phyloP scores from a whole-genome alignment of 2,329 filamentous ascomycete species.

The Ophiognomonia clavigignenti-juglandacearum region DNA sequence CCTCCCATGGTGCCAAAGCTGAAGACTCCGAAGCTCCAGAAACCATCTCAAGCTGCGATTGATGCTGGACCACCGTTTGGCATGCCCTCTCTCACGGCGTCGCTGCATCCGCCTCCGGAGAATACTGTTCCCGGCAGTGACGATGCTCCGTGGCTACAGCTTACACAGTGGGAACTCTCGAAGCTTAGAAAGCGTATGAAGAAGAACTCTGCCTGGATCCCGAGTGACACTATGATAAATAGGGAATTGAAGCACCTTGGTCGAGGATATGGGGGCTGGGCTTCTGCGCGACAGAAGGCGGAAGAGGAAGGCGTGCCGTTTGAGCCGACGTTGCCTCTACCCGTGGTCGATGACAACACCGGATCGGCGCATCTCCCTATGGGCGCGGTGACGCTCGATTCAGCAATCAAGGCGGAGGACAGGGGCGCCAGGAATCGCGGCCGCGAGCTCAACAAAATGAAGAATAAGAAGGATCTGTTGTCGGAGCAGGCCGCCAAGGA shows the following conservation, averaged over 20 bases:
- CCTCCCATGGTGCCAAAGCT: constrained; percentile 36
- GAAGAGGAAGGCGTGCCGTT: constrained; percentile 62
- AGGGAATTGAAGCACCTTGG: constrained; percentile 69
- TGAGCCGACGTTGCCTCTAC: constrained; percentile 37
- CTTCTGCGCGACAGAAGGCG: constrained; percentile 57
- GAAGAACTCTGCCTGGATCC: constrained; percentile 83
- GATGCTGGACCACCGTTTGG: background rate
- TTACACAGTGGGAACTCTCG: constrained; percentile 61
- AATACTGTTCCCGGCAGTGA: constrained; percentile 53
- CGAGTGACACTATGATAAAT: constrained; percentile 81
- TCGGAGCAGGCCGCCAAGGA: constrained; percentile 59
- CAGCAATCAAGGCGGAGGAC: constrained; percentile 52
- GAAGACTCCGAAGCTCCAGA: constrained; percentile 25
- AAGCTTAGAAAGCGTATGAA: constrained; percentile 81
- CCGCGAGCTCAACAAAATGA: constrained; percentile 74
- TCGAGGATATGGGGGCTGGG: constrained; percentile 60
- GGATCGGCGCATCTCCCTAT: constrained; percentile 50
- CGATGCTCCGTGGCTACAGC: constrained; percentile 61
- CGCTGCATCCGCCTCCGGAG: constrained; percentile 53
- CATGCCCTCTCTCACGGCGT: constrained; percentile 20
- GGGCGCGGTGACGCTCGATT: constrained; percentile 54
- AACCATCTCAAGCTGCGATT: constrained; percentile 17
- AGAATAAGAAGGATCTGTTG: constrained; percentile 65
- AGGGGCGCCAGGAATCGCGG: constrained; percentile 64
- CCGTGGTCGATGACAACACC: constrained; percentile 43